Conservation (phyloP, 1,139 yeast species). For the Pichia sp. region DNA sequence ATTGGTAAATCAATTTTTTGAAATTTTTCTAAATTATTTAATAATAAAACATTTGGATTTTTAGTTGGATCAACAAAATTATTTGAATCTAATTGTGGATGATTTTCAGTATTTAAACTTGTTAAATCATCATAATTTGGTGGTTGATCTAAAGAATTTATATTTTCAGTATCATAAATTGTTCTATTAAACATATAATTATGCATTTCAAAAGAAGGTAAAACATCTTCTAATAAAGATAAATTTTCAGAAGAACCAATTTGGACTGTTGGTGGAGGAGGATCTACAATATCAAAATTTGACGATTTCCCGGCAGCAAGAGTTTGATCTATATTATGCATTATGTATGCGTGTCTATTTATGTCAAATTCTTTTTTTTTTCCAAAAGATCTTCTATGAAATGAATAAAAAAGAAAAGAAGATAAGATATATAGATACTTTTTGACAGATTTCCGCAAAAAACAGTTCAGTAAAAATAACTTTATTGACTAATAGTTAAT, state of each 20-base stretch:
- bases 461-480: too few relatives aligned
- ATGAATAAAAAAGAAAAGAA: too few relatives aligned
- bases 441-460: too few relatives aligned
- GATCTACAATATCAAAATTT: too few relatives aligned
- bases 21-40: constrained; percentile 33
- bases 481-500: too few relatives aligned
- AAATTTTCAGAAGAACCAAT: neutral
- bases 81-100: constrained; percentile 5
- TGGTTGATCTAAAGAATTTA: constrained; percentile 12
- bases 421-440: too few relatives aligned
- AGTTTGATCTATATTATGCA: too few relatives aligned
- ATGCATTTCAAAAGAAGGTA: constrained; percentile 62
- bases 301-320: too few relatives aligned
- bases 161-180: constrained; percentile 20
- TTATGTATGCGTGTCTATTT: too few relatives aligned
- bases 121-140: constrained; percentile 22
- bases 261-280: neutral
- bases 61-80: constrained; percentile 17
- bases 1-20: constrained; percentile 30
- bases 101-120: neutral
- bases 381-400: too few relatives aligned
- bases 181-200: constrained; percentile 46
- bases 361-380: too few relatives aligned
- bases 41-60: constrained; percentile 28
- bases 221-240: constrained; percentile 34